Evolutionary conservation across 2,329 filamentous ascomycete species (phyloP).

Genomic region (Alternaria sp.): DNA sequence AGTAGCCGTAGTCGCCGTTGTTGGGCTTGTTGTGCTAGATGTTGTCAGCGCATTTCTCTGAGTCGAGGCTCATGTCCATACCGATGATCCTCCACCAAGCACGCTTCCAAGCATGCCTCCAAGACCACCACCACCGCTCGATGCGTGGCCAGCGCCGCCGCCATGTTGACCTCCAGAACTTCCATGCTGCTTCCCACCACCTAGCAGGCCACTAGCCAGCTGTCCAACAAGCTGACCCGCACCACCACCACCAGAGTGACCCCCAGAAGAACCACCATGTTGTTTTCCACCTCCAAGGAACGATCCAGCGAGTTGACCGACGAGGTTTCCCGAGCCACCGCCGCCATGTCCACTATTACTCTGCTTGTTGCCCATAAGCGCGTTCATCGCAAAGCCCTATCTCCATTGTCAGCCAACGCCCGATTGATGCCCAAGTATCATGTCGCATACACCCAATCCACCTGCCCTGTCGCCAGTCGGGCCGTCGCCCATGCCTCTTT

Average conservation of each 20-base stretch:
- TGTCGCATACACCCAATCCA: slow-evolving; percentile 66
- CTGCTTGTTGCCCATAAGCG: slow-evolving; percentile 53
- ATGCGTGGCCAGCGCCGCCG: slow-evolving; percentile 51
- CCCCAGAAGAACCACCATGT: slow-evolving; percentile 21
- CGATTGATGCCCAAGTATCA: slow-evolving; percentile 1
- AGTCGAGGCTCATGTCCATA: slow-evolving; percentile 23
- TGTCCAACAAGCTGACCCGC: slow-evolving; percentile 57
- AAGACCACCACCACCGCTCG: slow-evolving; percentile 25
- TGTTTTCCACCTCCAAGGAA: slow-evolving; percentile 50
- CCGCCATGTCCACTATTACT: slow-evolving; percentile 39
- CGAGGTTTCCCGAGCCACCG: slow-evolving; percentile 48
- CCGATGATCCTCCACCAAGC: slow-evolving; percentile 43
- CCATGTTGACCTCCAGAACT: slow-evolving; percentile 53
- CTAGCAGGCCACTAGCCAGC: slow-evolving; percentile 58
- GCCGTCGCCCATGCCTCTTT: slow-evolving; percentile 58
- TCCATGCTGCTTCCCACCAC: slow-evolving; percentile 44
- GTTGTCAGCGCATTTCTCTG: slow-evolving; percentile 4
- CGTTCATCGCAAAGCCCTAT: slow-evolving; percentile 67
- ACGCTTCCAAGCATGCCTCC: slow-evolving; percentile 42
- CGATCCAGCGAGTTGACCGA: slow-evolving; percentile 62
- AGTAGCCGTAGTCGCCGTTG: slow-evolving; percentile 63
- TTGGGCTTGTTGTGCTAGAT: slow-evolving; percentile 44
- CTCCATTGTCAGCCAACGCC: slow-evolving; percentile 29
- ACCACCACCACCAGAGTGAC: slow-evolving; percentile 39
- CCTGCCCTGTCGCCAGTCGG: slow-evolving; percentile 61